Evolutionary conservation across 441 rosid genomes (phyloP).

Genomic region (Capsella rubella): DNA sequence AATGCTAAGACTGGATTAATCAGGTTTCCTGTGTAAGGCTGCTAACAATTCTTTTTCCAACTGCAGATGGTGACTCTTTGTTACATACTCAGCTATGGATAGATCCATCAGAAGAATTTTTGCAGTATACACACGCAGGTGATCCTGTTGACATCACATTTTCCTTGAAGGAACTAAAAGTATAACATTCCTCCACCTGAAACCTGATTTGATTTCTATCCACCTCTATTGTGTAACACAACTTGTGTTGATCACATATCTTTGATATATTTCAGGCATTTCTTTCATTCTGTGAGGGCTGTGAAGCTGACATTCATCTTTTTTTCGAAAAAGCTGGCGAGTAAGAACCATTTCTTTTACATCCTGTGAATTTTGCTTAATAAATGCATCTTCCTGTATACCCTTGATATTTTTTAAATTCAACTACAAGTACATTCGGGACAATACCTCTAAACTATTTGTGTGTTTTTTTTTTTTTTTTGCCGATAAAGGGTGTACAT

Average conservation of each 20-base stretch:
- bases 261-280: conserved; percentile 64
- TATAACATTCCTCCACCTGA: conserved; percentile 39
- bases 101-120: conserved; percentile 92
- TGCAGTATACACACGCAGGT: conserved; percentile 78
- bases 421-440: not conserved
- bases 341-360: conserved; percentile 56
- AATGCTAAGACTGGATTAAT: not conserved
- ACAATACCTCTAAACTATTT: not conserved
- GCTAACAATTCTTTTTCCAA: conserved; percentile 39
- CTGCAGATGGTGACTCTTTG: conserved; percentile 76
- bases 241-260: conserved; percentile 26
- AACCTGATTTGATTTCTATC: conserved; percentile 16
- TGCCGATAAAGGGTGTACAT: conserved; percentile 11
- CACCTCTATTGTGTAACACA: conserved; percentile 21
- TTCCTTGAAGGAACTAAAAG: conserved; percentile 89
- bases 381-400: conserved; percentile 13
- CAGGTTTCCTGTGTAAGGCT: conserved; percentile 2
- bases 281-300: conserved; percentile 82
- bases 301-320: conserved; percentile 82
- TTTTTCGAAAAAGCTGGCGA: conserved; percentile 87
- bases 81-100: conserved; percentile 93
- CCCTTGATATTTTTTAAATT: conserved; percentile 6
- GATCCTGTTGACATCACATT: conserved; percentile 89
- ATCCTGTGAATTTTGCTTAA: not conserved
- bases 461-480: not conserved